Percentiles rank a stretch among this genome's conserved stretches.
These are phyloP conservation scores for Leonotis leonurus DNA, from an alignment of 257 asterid genomes.

Conservation along the genomic window DNA sequence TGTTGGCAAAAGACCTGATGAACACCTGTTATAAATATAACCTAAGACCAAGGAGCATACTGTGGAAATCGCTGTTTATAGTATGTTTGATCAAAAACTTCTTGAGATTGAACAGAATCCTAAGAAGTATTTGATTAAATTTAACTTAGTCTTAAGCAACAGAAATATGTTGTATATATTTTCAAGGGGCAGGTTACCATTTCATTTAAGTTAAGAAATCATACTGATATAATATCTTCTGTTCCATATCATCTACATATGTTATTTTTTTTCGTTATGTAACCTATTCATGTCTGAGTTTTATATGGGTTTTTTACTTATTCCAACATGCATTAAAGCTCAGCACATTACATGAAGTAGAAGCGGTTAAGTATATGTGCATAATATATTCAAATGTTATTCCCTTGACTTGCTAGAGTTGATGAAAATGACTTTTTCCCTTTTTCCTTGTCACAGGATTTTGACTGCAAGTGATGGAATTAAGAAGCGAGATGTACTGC, in stretches of 20 bases:
- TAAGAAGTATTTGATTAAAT: not conserved
- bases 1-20: not conserved
- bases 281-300: not conserved
- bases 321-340: not conserved
- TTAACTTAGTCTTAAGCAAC: too few relatives aligned
- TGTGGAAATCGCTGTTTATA: not conserved
- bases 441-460: constrained; percentile 37
- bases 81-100: not conserved
- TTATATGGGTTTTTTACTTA: not conserved
- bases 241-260: not conserved
- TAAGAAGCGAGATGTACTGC: constrained; percentile 49
- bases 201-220: not conserved
- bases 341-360: not conserved
- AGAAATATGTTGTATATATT: too few relatives aligned
- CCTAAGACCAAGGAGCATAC: not conserved
- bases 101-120: not conserved
- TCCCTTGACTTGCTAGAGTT: constrained; percentile 2
- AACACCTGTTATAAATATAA: not conserved
- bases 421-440: not conserved
- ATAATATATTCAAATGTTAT: constrained; percentile 4
- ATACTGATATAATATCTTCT: not conserved
- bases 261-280: not conserved
- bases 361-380: not conserved
- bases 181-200: too few relatives aligned
- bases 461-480: constrained; percentile 87